A percentile compares a stretch with the other conserved stretches of the same genome.
phyloP scores from a whole-genome alignment of 257 asterid genomes.

The Salvia splendens region DNA sequence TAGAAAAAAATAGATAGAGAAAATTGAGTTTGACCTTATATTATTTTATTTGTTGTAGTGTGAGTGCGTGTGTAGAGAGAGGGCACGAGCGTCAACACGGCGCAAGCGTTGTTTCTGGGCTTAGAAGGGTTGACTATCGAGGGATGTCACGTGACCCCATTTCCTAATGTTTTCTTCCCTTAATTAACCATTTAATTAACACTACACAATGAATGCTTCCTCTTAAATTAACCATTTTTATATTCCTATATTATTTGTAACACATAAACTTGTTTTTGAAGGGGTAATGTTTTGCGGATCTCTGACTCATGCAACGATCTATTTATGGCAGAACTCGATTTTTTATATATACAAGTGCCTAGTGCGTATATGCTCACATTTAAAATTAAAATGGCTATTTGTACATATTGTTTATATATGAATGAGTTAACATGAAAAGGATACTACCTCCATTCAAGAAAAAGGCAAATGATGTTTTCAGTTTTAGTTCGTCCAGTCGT shows the following conservation, averaged over 20 bases:
- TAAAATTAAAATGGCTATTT: too few relatives aligned
- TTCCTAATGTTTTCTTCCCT: constrained; percentile 19
- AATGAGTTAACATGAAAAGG: too few relatives aligned
- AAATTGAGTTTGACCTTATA: constrained; percentile 27
- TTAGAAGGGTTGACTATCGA: constrained; percentile 48
- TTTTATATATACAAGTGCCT: too few relatives aligned
- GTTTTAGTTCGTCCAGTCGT: too few relatives aligned
- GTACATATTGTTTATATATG: too few relatives aligned
- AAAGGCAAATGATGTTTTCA: too few relatives aligned
- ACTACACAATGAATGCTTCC: constrained; percentile 15
- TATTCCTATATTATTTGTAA: not conserved
- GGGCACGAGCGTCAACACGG: constrained; percentile 63
- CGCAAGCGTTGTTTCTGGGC: constrained; percentile 66
- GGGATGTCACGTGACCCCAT: constrained; percentile 52
- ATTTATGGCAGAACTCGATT: too few relatives aligned
- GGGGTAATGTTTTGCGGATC: too few relatives aligned
- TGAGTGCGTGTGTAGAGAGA: not conserved
- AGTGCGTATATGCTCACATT: too few relatives aligned
- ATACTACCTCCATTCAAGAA: too few relatives aligned
- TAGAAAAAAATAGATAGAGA: not conserved
- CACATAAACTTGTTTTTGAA: too few relatives aligned
- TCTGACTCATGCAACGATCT: too few relatives aligned
- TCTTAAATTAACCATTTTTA: not conserved
- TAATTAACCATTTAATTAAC: not conserved
- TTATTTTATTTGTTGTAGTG: not conserved